Evolutionary conservation across 345 rosid genomes (phyloP).

Genomic region (Mercurialis annua): DNA sequence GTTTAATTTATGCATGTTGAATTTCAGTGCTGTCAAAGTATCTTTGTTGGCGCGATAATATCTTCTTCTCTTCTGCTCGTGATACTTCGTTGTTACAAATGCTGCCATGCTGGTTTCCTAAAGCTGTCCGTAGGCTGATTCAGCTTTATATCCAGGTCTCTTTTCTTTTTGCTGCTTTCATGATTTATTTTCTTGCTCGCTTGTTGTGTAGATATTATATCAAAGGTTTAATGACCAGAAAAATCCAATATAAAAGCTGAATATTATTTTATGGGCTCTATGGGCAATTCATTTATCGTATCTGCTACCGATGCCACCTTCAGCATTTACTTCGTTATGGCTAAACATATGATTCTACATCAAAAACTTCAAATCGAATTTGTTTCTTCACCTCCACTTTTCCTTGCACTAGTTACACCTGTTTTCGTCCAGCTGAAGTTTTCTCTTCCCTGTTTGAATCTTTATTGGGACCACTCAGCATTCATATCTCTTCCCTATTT

Average conservation of each 20-base stretch:
- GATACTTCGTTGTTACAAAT: slow-evolving; percentile 94
- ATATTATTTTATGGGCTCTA: neutral
- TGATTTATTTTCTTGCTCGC: slow-evolving; percentile 13
- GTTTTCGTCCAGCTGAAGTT: too few relatives aligned
- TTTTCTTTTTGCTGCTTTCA: slow-evolving; percentile 5
- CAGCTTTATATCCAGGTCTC: slow-evolving; percentile 91
- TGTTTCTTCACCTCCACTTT: neutral
- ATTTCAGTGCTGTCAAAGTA: slow-evolving; percentile 66
- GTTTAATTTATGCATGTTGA: slow-evolving; percentile 20
- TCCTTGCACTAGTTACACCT: neutral
- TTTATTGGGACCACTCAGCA: neutral
- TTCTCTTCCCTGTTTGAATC: neutral
- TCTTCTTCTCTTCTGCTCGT: slow-evolving; percentile 81
- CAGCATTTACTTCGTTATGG: neutral
- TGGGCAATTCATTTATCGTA: neutral
- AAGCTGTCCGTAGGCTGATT: slow-evolving; percentile 76
- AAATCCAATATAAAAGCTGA: neutral
- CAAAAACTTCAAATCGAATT: neutral
- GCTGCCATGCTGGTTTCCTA: slow-evolving; percentile 98
- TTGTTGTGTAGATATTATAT: neutral
- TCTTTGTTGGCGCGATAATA: slow-evolving; percentile 82
- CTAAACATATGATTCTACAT: neutral
- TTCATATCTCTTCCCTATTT: neutral
- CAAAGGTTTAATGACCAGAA: neutral
- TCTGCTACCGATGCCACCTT: neutral